A percentile compares a stretch with the other conserved stretches of the same genome.
phyloP scores from a whole-genome alignment of 164 flowering plant species.

The Kingdonia uniflora region DNA sequence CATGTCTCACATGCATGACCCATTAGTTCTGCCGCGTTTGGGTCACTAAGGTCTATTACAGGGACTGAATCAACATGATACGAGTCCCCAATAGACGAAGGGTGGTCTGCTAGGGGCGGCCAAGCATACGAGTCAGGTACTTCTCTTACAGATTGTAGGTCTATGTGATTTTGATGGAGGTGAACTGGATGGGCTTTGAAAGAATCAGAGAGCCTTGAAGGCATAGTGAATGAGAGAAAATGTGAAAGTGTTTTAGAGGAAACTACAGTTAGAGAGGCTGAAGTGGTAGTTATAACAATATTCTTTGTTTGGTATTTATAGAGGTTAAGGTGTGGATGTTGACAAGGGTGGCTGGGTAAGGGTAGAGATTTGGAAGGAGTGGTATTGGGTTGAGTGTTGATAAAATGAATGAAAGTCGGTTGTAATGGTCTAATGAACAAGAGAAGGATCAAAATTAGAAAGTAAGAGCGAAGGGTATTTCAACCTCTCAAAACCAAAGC shows the following conservation, averaged over 20 bases:
- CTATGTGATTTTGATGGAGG: conserved; percentile 25
- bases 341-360: conserved; percentile 22
- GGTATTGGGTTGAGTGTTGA: conserved; percentile 29
- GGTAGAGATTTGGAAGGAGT: conserved; percentile 21
- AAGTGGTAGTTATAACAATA: not conserved
- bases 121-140: conserved; percentile 68
- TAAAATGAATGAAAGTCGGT: conserved; percentile 17
- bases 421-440: conserved; percentile 26
- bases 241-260: not conserved
- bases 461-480: conserved; percentile 11
- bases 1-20: conserved; percentile 72
- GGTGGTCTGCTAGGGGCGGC: conserved; percentile 21
- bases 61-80: conserved; percentile 30
- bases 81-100: not conserved
- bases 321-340: conserved; percentile 14
- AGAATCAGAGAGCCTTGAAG: conserved; percentile 38
- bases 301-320: not conserved
- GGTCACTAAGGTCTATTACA: conserved; percentile 40
- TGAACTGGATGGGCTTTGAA: conserved; percentile 30
- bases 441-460: conserved; percentile 23
- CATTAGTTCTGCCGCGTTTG: conserved; percentile 31
- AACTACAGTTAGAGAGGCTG: not conserved
- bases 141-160: conserved; percentile 44
- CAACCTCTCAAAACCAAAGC: conserved; percentile 2
- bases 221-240: conserved; percentile 24